Evolutionary conservation across 371 early-diverging fungal genomes (phyloP), one percentile per base, ranked within the genome.

Genomic region (Haplosporangium sp.): DNA sequence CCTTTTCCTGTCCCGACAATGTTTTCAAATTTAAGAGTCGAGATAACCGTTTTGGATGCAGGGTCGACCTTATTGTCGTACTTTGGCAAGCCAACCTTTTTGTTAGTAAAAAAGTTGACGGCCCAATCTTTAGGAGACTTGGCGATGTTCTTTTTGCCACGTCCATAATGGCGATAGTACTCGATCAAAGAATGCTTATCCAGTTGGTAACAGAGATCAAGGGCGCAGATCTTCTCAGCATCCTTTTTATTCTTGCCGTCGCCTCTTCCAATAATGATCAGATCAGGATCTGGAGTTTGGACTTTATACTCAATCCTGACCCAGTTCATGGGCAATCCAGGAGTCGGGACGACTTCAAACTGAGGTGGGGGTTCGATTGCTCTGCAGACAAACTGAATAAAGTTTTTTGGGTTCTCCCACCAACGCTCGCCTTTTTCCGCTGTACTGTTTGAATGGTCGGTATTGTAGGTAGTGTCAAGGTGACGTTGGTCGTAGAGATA

Each of bases 161-260:
- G 70, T 45, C 77, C 75, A 35, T 72, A 75, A 57, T 75, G 78
- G 15, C 74, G 77, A 62, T 83, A 69, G 65, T 82, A 69, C 27
- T 77, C 72, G 63, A 84, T 83, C 61, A 83, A 52, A 38, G 79
- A 75, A 5, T 64, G 60, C 53, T 75, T 67, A 10, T 84, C 76
- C 50, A 84, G 59, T 45, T 76, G 72, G 55, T 83, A 84, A 40
- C 81, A 83, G 45, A 68, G 50, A 45, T 84, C 71, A 27, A 84
- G 74, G 4, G 76, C 81, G 37, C 83, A 78, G 15, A 76, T 53
- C 66, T 71, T 84, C 48, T 84, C 85, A 0, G 85, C 83, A 35
- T 84, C 83, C 62, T 83, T 84, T 39, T 83, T 84, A 61, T 71
- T 83, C 69, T 67, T 74, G 61, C 73, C 74, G 45, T 84, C 85